Conservation (phyloP, 73 alveolate genomes). For the Stentor roeselii region DNA sequence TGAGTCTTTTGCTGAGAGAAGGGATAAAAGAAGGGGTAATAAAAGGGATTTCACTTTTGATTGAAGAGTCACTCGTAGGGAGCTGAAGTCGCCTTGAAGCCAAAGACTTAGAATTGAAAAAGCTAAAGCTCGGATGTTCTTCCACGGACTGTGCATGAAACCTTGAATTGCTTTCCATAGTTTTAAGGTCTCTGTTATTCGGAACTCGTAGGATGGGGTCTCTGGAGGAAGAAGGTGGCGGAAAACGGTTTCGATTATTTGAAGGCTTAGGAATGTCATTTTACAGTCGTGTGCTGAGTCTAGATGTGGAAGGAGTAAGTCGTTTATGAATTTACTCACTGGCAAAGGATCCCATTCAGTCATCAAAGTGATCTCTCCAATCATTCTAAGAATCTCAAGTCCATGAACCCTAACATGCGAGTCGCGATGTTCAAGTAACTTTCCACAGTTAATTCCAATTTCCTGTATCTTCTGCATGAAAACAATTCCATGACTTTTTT, state of each 20-base stretch:
- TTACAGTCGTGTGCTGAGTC: conserved; percentile 39
- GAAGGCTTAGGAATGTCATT: conserved; percentile 40
- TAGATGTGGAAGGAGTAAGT: neutral
- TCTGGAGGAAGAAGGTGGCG: conserved; percentile 48
- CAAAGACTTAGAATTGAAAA: conserved; percentile 45
- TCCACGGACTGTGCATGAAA: conserved; percentile 47
- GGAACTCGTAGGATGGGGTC: conserved; percentile 31
- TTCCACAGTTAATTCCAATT: conserved; percentile 32
- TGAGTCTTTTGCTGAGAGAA: conserved; percentile 46
- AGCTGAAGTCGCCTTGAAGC: conserved; percentile 33
- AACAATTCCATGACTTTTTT: neutral
- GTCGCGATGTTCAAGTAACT: conserved; percentile 22
- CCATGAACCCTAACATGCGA: conserved; percentile 24
- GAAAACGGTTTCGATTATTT: conserved; percentile 44
- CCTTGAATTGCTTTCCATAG: conserved; percentile 44
- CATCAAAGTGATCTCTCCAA: conserved; percentile 16
- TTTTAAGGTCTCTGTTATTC: conserved; percentile 39
- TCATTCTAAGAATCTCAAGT: conserved; percentile 10
- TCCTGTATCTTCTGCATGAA: neutral
- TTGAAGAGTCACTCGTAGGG: conserved; percentile 24
- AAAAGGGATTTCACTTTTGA: conserved; percentile 35
- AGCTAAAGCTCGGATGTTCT: conserved; percentile 36
- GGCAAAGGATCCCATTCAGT: conserved; percentile 3
- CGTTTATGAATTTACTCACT: neutral
- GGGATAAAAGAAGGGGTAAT: conserved; percentile 35